Evolutionary conservation across 129 eudicot species (phyloP), one percentile per base, ranked within the genome.

Genomic region (Tagetes patula): DNA sequence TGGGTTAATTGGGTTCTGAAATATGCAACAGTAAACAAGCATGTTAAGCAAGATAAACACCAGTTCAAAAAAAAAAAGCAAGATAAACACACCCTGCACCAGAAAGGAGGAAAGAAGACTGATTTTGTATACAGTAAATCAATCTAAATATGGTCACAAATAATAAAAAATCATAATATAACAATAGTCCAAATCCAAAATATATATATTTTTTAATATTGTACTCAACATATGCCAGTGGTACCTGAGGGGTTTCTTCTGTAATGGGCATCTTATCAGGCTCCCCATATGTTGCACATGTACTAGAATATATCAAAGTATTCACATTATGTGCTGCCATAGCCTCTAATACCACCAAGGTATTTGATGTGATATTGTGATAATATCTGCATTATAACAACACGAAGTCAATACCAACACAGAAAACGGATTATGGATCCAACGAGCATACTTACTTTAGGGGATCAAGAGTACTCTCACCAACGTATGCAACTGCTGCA

Each of bases 401-500:
- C 12, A 52, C 4, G 27, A 20, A 20, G 27, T 2, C 8, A 31
- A 31, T n/a, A 58, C 67, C 13, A n/a, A 58, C 5, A 59, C 38
- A 36, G 34, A 39, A 38, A 20, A 42, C 4, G 6, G 56, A 66
- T 42, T 32, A 45, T 6, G 13, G 67, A 32, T 54, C 10, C 59
- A 59, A 8, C 11, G 27, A 3, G 7, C 39, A 45, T 58, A 61
- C 88, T 80, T 86, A 74, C 91, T 79, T 80, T 41, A 91, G 87
- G 65, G 97, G 97, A 66, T 91, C 93, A 60, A 83, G 83, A 69
- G 97, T 91, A 63, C 97, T 91, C 74, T 91, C 97, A 5, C 97
- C 97, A 42, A 91, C 97, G 79, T 91, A 91, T 45, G 97, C 97
- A 53, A 91, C 97, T 13, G 97, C 97, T 43, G 97, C 97, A 91